phyloP scores from a whole-genome alignment of 371 early-diverging fungal genomes.

The Blastocladiella emersonii region DNA sequence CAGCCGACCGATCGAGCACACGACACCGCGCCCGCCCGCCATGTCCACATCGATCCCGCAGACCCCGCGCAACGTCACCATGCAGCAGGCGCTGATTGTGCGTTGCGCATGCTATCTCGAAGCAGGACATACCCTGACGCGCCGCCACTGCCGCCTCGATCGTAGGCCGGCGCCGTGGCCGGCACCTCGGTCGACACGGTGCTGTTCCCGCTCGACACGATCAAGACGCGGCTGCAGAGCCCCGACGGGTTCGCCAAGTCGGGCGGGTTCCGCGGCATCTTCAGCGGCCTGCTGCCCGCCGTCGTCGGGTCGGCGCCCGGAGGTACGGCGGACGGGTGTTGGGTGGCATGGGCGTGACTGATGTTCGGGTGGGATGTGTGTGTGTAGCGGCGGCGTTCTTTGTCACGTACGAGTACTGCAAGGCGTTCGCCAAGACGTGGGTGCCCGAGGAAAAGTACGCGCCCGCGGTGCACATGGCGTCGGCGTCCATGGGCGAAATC shows the following conservation, averaged over 20 bases:
- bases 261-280: conserved; percentile 85
- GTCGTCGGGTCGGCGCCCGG: conserved; percentile 86
- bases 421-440: conserved; percentile 28
- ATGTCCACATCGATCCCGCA: not conserved
- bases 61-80: not conserved
- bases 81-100: not conserved
- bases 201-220: conserved; percentile 83
- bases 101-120: not conserved
- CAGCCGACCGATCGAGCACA: no score
- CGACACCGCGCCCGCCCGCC: no score
- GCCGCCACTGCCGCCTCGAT: not conserved
- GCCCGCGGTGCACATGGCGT: conserved; percentile 66
- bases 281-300: conserved; percentile 79
- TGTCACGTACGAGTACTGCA: conserved; percentile 73
- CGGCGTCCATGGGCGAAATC: conserved; percentile 84
- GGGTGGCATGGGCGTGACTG: not conserved
- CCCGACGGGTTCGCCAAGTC: conserved; percentile 69
- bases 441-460: conserved; percentile 29
- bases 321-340: conserved; percentile 31
- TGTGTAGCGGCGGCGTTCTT: conserved; percentile 76
- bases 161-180: conserved; percentile 60
- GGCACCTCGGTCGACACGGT: conserved; percentile 76
- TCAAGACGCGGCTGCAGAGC: conserved; percentile 84
- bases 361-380: conserved; percentile 1
- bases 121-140: not conserved